Conservation (phyloP, 768 basidiomycete species). For the Amanita fuliginea region DNA sequence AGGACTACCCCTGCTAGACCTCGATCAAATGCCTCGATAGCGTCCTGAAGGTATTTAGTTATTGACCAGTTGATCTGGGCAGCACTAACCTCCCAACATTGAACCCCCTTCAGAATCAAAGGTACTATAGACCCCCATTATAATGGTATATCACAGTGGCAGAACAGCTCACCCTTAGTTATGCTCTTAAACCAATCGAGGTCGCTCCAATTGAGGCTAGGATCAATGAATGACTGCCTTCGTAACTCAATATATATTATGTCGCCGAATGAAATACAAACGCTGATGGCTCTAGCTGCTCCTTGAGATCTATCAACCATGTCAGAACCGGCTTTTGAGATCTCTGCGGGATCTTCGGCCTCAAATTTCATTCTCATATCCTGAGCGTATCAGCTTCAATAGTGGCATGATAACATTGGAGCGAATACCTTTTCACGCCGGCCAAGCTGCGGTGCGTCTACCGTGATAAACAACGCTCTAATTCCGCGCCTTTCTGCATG, state of each 20-base stretch:
- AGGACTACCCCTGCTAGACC: constrained; percentile 70
- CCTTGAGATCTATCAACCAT: constrained; percentile 79
- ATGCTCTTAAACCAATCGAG: constrained; percentile 74
- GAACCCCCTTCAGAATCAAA: constrained; percentile 82
- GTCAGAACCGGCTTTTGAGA: constrained; percentile 37
- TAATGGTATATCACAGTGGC: constrained; percentile 11
- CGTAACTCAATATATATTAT: background rate
- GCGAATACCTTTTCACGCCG: constrained; percentile 65
- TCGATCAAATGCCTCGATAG: constrained; percentile 70
- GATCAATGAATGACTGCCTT: constrained; percentile 85
- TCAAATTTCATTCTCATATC: constrained; percentile 98
- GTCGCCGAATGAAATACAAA: constrained; percentile 21
- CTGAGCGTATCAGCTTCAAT: constrained; percentile 14
- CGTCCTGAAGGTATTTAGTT: constrained; percentile 38
- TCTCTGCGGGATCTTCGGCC: constrained; percentile 57
- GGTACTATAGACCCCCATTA: constrained; percentile 47
- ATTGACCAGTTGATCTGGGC: background rate
- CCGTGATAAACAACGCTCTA: constrained; percentile 92
- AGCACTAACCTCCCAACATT: constrained; percentile 62
- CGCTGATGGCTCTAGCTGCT: constrained; percentile 88
- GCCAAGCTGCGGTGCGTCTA: constrained; percentile 94
- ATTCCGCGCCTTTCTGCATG: constrained; percentile 88
- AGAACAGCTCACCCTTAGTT: constrained; percentile 50
- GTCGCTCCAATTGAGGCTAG: constrained; percentile 78
- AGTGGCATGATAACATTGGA: background rate